A percentile compares a stretch with the other conserved stretches of the same genome.
Evolutionary conservation across 805 yeast genomes (phyloP).

Genomic region (Zygotorulaspora sp.): DNA sequence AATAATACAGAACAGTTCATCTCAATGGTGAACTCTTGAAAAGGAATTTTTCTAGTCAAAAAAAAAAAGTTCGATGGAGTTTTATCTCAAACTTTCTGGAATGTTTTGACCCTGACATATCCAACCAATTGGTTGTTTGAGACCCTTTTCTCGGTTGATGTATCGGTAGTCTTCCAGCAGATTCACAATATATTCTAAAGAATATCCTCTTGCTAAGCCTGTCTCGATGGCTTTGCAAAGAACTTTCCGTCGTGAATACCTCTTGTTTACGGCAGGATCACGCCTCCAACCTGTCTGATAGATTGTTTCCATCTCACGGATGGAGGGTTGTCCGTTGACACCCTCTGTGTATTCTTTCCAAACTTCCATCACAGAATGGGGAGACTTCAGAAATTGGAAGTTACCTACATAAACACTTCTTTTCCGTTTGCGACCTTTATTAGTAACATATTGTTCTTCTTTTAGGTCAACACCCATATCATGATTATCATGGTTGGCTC

Average conservation of each 20-base stretch:
- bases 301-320: slow-evolving; percentile 44
- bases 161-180: slow-evolving; percentile 44
- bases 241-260: slow-evolving; percentile 49
- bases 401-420: slow-evolving; percentile 32
- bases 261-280: slow-evolving; percentile 49
- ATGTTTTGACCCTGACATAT: slow-evolving; percentile 39
- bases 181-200: slow-evolving; percentile 41
- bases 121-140: slow-evolving; percentile 46
- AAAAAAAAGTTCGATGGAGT: too few species aligned
- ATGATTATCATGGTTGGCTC: slow-evolving; percentile 1
- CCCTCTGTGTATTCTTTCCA: slow-evolving; percentile 58
- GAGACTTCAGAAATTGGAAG: slow-evolving; percentile 40
- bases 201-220: slow-evolving; percentile 44
- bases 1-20: neutral
- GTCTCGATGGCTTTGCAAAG: slow-evolving; percentile 52
- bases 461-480: slow-evolving; percentile 11
- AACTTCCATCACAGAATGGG: slow-evolving; percentile 46
- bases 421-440: slow-evolving; percentile 16
- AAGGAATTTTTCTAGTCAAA: too few species aligned
- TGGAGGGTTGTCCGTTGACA: slow-evolving; percentile 48
- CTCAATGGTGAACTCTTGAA: too few species aligned
- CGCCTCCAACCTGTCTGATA: slow-evolving; percentile 55
- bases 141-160: slow-evolving; percentile 39
- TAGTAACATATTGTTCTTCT: slow-evolving; percentile 15
- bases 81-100: slow-evolving; percentile 27